A percentile compares a stretch with the other conserved stretches of the same genome.
Conservation (phyloP, 1,284 basidiomycete genomes). For the Cryptococcus neoformans region DNA sequence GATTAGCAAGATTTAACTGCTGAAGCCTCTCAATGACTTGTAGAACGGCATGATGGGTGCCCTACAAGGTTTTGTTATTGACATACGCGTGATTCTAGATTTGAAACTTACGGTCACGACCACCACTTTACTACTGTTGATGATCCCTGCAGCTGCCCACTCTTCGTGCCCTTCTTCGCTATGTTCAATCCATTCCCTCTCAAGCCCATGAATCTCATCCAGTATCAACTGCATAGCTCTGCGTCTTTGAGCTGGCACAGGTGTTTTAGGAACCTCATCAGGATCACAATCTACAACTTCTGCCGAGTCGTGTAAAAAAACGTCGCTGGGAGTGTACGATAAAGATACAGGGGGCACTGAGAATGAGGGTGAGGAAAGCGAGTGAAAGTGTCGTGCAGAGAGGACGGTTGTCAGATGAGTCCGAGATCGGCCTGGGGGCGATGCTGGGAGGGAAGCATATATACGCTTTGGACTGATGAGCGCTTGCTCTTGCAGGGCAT, state of each 20-base stretch:
- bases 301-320: conserved; percentile 1
- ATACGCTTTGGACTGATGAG: conserved; percentile 25
- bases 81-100: neutral
- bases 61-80: conserved; percentile 15
- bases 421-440: conserved; percentile 19
- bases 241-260: conserved; percentile 23
- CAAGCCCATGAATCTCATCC: conserved; percentile 42
- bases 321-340: conserved; percentile 9
- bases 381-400: conserved; percentile 45
- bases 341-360: conserved; percentile 17
- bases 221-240: conserved; percentile 46
- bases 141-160: conserved; percentile 47
- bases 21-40: conserved; percentile 43
- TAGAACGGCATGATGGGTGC: conserved; percentile 42
- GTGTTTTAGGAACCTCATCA: conserved; percentile 17
- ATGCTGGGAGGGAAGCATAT: conserved; percentile 36
- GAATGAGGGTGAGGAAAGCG: conserved; percentile 37
- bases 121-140: conserved; percentile 47
- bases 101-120: conserved; percentile 39
- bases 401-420: conserved; percentile 40
- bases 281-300: conserved; percentile 11
- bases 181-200: conserved; percentile 21
- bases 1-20: conserved; percentile 43
- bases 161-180: conserved; percentile 36
- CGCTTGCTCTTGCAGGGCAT: neutral